These are phyloP conservation scores for Zanthoxylum bungeanum DNA, from an alignment of 345 rosid species.

Conservation along the genomic window DNA sequence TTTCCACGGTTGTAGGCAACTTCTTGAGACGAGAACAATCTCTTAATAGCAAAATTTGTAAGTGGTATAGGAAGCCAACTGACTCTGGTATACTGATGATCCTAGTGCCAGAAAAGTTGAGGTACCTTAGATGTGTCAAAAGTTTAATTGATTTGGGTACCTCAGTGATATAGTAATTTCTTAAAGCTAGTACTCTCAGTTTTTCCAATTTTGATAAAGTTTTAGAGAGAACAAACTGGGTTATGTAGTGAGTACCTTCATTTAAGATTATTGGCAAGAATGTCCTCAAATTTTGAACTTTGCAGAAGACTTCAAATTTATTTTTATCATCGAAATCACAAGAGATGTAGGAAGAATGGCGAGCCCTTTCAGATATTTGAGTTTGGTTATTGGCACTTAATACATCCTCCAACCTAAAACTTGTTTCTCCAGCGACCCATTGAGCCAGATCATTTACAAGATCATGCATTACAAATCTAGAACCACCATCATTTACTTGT, in stretches of 20 bases:
- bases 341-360: background rate
- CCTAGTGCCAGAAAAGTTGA: background rate
- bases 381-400: no score
- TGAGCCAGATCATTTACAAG: constrained; percentile 20
- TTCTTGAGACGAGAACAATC: background rate
- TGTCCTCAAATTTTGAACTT: background rate
- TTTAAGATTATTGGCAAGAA: background rate
- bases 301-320: background rate
- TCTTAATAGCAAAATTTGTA: background rate
- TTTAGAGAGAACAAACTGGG: no score
- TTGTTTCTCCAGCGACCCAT: background rate
- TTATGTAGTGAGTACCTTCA: no score
- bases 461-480: constrained; percentile 16
- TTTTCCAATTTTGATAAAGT: background rate
- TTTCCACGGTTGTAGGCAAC: background rate
- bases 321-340: background rate
- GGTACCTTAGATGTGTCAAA: background rate
- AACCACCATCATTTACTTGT: background rate
- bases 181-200: background rate
- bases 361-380: background rate
- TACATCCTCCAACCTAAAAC: background rate
- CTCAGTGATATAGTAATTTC: background rate
- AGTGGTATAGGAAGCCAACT: background rate
- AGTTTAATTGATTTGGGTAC: background rate
- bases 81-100: background rate